Evolutionary conservation across 2,329 filamentous ascomycete genomes (phyloP), one percentile per base, ranked within the genome.

Genomic region (Didymella segeticola): DNA sequence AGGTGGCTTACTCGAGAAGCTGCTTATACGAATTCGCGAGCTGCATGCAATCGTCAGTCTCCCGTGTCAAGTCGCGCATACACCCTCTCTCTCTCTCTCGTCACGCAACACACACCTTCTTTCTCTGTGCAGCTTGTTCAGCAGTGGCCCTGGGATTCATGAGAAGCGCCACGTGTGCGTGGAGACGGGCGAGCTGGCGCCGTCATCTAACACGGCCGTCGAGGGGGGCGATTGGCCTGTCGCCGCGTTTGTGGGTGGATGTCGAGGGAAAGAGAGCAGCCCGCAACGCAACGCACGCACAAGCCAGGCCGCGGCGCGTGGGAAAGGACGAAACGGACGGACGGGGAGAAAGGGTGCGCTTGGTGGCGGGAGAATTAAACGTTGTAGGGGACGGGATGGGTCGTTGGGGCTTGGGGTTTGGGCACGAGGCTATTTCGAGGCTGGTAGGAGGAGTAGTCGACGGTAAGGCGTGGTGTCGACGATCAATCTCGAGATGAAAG

Each of bases 21-120:
- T 96, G 90, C 80, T 96, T 90, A 80, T 99, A 99, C 66, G 95
- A 98, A 77, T 89, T 90, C 75, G 93, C 91, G 82, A 99, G 93
- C 93, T 97, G 76, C n/a, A 54, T 14, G 17, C 26, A n/a, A n/a
- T n/a, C 17, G 43, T 53, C 50, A 53, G 50, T 53, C 8, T n/a
- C n/a, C n/a, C n/a, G n/a, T n/a, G n/a, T n/a, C n/a, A n/a, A 4
- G 25, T 27, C 23, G 41, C 12, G 12, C 29, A 23, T 34, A 23
- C n/a, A 23, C 39, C 17, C 5, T n/a, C 31, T 33, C 15, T 19
- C 10, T 14, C 20, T 9, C 30, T 6, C 30, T 15, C 15, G 15
- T n/a, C 22, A 10, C 31, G 3, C 53, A n/a, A n/a, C 9, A 55
- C 66, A 37, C 61, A 84, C 82, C 81, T 84, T 85, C 76, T 81